These are phyloP conservation scores for Powellomyces hirtus DNA, from an alignment of 192 early-diverging fungal genomes.

Conservation along the genomic window DNA sequence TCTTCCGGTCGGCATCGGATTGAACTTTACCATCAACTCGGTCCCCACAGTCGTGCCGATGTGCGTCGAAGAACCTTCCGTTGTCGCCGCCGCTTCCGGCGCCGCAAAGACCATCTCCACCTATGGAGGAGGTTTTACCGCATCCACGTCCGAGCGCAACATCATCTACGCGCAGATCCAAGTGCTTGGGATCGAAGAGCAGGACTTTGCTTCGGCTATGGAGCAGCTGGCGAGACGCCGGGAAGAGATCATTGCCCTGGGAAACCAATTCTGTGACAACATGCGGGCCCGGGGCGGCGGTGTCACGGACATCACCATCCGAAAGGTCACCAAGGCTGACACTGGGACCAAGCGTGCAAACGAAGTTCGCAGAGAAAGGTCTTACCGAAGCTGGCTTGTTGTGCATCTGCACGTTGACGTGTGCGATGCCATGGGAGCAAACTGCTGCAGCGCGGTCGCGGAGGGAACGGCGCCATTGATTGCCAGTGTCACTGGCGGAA, in stretches of 20 bases:
- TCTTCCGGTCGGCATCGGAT: constrained; percentile 67
- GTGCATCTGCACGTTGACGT: constrained; percentile 76
- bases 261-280: constrained; percentile 63
- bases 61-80: constrained; percentile 76
- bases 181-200: constrained; percentile 55
- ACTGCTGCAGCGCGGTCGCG: constrained; percentile 66
- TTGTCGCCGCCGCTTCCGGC: constrained; percentile 75
- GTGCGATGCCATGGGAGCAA: constrained; percentile 79
- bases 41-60: constrained; percentile 63
- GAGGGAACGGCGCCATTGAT: constrained; percentile 67
- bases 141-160: constrained; percentile 59
- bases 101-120: constrained; percentile 68
- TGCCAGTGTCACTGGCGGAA: constrained; percentile 49
- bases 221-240: constrained; percentile 29
- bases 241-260: constrained; percentile 45
- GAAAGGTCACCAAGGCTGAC: constrained; percentile 32
- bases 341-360: neutral
- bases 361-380: neutral
- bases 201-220: constrained; percentile 38
- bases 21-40: constrained; percentile 72
- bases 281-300: constrained; percentile 71
- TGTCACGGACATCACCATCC: constrained; percentile 53
- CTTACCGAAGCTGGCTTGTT: constrained; percentile 58
- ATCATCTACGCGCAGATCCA: constrained; percentile 70
- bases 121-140: constrained; percentile 54